Evolutionary conservation across 441 rosid genomes (phyloP), one percentile per base, ranked within the genome.

Genomic region (Daphne laureola): DNA sequence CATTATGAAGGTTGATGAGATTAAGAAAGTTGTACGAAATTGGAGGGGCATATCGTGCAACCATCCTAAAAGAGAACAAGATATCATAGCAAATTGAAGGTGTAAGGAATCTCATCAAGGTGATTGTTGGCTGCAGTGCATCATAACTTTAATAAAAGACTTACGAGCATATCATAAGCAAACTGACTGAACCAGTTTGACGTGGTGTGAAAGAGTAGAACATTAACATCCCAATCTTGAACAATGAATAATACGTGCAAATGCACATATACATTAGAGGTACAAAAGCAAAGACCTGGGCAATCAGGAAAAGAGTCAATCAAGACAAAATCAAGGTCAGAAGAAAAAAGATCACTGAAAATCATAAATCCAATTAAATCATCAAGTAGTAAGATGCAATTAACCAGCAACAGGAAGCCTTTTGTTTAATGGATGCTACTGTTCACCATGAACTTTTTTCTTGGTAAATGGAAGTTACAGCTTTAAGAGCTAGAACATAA

Each of bases 91-190:
- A 55, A 56, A 62, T 42, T 59, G 48, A 58, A 40, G 14, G 55
- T 42, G n/a, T 23, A 48, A 8, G 26, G 17, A 27, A 12, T 12
- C 31, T 14, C 14, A 31, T 16, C 9, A n/a, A 43, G 55, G 6
- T 49, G 44, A 62, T 47, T 15, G 53, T 11, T 31, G 38, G 38
- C 38, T 31, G 38, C 38, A 31, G 11, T 8, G 8, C 38, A 31
- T 31, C 1, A 49, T 21, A 59, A 62, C 44, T 62, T 47, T 4
- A 0, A 58, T 42, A 31, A 58, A 64, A 54, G 51, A 71, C 96
- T 82, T 75, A 94, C 98, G 96, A 94, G 83, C 99, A 90, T 68
- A 94, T 94, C 99, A 94, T 90, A 44, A 94, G 90, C 81, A 94
- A 75, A 71, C 84, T 84, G 61, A 94, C 99, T 46, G 99, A 81